These are phyloP conservation scores for Kurtzmaniella cleridarum DNA, from an alignment of 805 yeast genomes.

Conservation along the genomic window DNA sequence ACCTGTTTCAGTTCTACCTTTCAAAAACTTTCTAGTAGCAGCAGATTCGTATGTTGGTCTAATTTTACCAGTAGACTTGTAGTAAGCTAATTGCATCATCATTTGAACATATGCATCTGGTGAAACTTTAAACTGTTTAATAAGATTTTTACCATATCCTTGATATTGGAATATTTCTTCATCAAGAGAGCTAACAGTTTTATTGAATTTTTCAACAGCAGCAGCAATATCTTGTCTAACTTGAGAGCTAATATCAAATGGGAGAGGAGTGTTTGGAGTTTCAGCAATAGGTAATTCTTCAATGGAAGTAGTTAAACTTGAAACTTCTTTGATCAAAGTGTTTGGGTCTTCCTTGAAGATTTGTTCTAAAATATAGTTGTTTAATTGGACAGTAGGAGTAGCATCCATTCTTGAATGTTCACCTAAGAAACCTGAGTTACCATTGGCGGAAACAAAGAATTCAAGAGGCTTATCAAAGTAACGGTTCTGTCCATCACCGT, in stretches of 20 bases:
- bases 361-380: conserved; percentile 63
- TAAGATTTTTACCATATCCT: conserved; percentile 81
- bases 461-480: conserved; percentile 90
- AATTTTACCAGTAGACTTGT: conserved; percentile 68
- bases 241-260: conserved; percentile 55
- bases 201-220: conserved; percentile 54
- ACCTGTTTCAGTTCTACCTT: conserved; percentile 93
- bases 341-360: conserved; percentile 44
- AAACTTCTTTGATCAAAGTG: conserved; percentile 22
- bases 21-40: conserved; percentile 81
- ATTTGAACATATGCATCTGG: conserved; percentile 94
- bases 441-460: conserved; percentile 75
- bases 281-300: conserved; percentile 2
- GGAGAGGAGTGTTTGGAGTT: conserved; percentile 21
- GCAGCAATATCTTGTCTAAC: conserved; percentile 45
- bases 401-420: conserved; percentile 99
- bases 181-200: conserved; percentile 61
- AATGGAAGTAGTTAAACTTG: conserved; percentile 6
- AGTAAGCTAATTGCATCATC: conserved; percentile 86
- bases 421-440: conserved; percentile 87
- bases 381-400: conserved; percentile 85
- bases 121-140: conserved; percentile 77
- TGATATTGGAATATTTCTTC: conserved; percentile 74
- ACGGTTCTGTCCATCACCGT: conserved; percentile 90
- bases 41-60: conserved; percentile 96